These are phyloP conservation scores for Letharia lupina DNA, from an alignment of 495 filamentous ascomycete genomes.

Conservation along the genomic window DNA sequence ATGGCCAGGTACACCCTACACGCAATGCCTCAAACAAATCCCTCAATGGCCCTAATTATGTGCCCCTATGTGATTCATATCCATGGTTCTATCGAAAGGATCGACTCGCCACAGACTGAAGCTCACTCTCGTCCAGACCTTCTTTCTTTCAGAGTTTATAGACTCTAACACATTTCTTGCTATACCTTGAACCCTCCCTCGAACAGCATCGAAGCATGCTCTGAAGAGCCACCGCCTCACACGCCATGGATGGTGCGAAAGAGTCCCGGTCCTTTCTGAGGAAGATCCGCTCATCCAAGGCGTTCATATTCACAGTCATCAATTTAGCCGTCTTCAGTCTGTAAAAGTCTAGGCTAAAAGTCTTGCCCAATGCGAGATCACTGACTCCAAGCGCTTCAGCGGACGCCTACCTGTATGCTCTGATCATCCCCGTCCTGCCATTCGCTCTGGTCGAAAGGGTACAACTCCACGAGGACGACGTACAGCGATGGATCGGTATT, in stretches of 20 bases:
- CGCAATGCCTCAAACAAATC: no score
- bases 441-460: conserved; percentile 24
- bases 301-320: conserved; percentile 13
- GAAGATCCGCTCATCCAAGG: conserved; percentile 11
- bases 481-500: conserved; percentile 63
- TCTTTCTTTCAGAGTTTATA: no score
- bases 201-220: background rate
- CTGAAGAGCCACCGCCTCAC: background rate
- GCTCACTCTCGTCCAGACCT: no score
- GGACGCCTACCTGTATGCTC: conserved; percentile 29
- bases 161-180: no score
- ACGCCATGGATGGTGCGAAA: background rate
- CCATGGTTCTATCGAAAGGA: no score
- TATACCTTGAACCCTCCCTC: no score
- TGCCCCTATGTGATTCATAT: no score
- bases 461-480: conserved; percentile 14
- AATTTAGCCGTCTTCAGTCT: conserved; percentile 16
- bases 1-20: no score
- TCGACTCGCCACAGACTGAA: no score
- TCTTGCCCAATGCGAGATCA: background rate
- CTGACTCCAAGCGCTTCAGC: conserved; percentile 9
- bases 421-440: conserved; percentile 30
- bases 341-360: background rate
- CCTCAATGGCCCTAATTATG: no score
- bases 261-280: background rate